Evolutionary conservation across 139 green algal genomes (phyloP).

Genomic region (Coccomyxa sp.): DNA sequence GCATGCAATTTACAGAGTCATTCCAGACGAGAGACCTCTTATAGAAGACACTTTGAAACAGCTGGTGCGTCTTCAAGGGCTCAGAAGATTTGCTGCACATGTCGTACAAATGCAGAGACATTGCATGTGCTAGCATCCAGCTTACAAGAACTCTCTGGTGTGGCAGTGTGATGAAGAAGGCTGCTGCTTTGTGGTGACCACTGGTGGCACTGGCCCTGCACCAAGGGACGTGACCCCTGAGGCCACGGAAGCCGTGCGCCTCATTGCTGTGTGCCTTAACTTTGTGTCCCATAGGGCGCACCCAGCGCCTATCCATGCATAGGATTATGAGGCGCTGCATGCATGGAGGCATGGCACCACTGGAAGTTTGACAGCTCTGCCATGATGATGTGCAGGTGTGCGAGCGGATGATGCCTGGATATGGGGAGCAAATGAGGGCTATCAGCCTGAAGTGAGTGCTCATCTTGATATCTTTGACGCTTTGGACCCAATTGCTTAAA

Average conservation of each 20-base stretch:
- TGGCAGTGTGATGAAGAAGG: constrained; percentile 60
- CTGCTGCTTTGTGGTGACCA: constrained; percentile 88
- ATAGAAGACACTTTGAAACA: constrained; percentile 81
- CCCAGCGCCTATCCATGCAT: background rate
- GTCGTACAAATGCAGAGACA: background rate
- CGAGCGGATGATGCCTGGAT: constrained; percentile 84
- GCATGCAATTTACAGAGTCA: constrained; percentile 67
- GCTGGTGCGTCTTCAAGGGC: constrained; percentile 42
- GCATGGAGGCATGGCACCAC: too few species aligned
- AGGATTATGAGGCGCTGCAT: background rate
- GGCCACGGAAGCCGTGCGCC: constrained; percentile 71
- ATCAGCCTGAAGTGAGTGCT: constrained; percentile 70
- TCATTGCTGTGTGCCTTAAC: background rate
- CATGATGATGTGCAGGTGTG: constrained; percentile 52
- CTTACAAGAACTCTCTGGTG: too few species aligned
- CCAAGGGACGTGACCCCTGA: constrained; percentile 89
- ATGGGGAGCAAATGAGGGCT: constrained; percentile 89
- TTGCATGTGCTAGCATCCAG: background rate
- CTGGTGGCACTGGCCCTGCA: constrained; percentile 79
- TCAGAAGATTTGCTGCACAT: background rate
- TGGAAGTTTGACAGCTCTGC: too few species aligned
- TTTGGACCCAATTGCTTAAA: background rate
- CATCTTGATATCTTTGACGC: background rate
- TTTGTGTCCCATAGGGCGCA: background rate
- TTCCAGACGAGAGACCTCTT: constrained; percentile 73